Evolutionary conservation across 2,329 filamentous ascomycete species (phyloP).

Genomic region (Plenodomus tracheiphilus): DNA sequence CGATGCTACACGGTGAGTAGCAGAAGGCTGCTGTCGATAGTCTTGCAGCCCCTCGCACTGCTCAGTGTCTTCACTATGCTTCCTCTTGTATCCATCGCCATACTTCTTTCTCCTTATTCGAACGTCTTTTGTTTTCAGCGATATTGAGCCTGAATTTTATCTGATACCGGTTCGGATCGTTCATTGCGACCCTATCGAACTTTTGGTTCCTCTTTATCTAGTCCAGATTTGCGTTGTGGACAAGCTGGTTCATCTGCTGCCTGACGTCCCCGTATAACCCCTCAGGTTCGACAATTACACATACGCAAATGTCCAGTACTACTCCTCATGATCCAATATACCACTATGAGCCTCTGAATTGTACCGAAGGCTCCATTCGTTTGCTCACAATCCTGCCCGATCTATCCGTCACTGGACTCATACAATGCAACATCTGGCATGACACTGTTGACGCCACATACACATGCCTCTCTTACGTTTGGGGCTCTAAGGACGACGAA

Average conservation of each 20-base stretch:
- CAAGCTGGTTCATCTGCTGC: not conserved
- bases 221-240: not conserved
- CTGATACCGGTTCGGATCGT: not conserved
- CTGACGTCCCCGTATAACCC: too few relatives aligned
- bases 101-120: too few relatives aligned
- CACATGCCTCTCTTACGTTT: constrained; percentile 15
- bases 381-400: constrained; percentile 4
- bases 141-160: not conserved
- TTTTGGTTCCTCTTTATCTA: not conserved
- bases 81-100: too few relatives aligned
- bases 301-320: not conserved
- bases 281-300: not conserved
- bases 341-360: constrained; percentile 4
- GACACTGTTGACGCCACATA: constrained; percentile 2
- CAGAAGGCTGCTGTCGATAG: not conserved
- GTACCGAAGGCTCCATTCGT: constrained; percentile 4
- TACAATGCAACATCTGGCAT: constrained; percentile 8
- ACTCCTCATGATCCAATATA: not conserved
- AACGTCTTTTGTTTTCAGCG: not conserved
- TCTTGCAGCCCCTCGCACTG: not conserved
- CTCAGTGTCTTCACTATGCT: not conserved
- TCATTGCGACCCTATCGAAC: not conserved
- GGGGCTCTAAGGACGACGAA: constrained; percentile 3
- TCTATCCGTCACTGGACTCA: constrained; percentile 1
- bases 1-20: not conserved